These are phyloP conservation scores for Botrytis tulipae DNA, from an alignment of 2,329 filamentous ascomycete species.

Conservation along the genomic window DNA sequence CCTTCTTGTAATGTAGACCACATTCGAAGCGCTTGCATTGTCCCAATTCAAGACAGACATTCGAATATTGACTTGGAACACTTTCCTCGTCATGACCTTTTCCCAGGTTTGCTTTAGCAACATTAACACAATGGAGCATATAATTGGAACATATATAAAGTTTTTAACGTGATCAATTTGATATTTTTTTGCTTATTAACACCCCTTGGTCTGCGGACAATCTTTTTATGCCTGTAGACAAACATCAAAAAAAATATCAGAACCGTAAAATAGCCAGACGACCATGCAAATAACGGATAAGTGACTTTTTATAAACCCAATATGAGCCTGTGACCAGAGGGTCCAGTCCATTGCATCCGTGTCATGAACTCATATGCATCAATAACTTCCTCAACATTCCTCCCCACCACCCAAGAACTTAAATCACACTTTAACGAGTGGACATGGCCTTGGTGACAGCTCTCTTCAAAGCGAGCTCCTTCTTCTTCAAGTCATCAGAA, in stretches of 20 bases:
- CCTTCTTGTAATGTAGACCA: neutral
- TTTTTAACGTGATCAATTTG: slow-evolving; percentile 26
- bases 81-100: neutral
- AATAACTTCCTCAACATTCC: slow-evolving; percentile 31
- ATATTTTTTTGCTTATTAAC: slow-evolving; percentile 34
- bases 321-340: slow-evolving; percentile 35
- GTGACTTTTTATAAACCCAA: slow-evolving; percentile 40
- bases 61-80: neutral
- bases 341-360: slow-evolving; percentile 38
- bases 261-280: slow-evolving; percentile 34
- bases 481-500: slow-evolving; percentile 98
- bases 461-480: slow-evolving; percentile 96
- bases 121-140: neutral
- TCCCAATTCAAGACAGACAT: neutral
- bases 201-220: slow-evolving; percentile 39
- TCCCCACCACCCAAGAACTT: slow-evolving; percentile 21
- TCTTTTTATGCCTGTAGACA: slow-evolving; percentile 38
- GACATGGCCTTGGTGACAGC: slow-evolving; percentile 97
- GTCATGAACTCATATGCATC: slow-evolving; percentile 38
- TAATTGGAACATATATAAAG: neutral
- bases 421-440: slow-evolving; percentile 66
- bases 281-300: slow-evolving; percentile 31
- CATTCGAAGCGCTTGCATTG: neutral
- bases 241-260: slow-evolving; percentile 31
- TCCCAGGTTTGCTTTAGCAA: neutral